phyloP scores from a whole-genome alignment of 345 rosid genomes.

The Boechera divaricarpa region DNA sequence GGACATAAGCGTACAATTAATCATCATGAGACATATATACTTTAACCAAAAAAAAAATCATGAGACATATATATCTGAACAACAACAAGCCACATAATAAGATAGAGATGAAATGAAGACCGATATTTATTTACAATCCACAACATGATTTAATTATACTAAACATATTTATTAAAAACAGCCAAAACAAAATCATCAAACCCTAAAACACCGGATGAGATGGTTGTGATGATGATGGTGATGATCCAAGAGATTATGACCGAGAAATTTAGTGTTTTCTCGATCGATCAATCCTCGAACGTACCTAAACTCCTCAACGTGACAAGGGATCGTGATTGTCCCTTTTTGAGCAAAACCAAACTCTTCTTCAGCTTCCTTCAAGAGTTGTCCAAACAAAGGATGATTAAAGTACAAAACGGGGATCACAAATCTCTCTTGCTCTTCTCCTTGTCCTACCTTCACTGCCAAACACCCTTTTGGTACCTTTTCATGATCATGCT shows the following conservation, averaged over 20 bases:
- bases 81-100: constrained; percentile 2
- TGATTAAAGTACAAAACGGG: constrained; percentile 66
- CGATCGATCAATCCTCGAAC: constrained; percentile 61
- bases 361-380: constrained; percentile 65
- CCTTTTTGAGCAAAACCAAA: constrained; percentile 71
- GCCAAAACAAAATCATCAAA: constrained; percentile 33
- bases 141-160: not conserved
- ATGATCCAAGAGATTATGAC: constrained; percentile 31
- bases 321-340: constrained; percentile 66
- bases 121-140: constrained; percentile 14
- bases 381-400: constrained; percentile 60
- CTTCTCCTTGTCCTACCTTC: constrained; percentile 58
- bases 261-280: constrained; percentile 51
- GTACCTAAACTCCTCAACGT: constrained; percentile 59
- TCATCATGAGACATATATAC: not conserved
- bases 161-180: not conserved
- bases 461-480: constrained; percentile 71
- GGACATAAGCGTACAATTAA: not conserved
- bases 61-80: not conserved
- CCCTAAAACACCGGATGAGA: constrained; percentile 66
- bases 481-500: constrained; percentile 41
- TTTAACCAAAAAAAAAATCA: not conserved
- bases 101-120: constrained; percentile 6
- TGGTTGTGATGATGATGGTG: constrained; percentile 46
- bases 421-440: constrained; percentile 63